Percentiles rank a stretch among this genome's conserved stretches.
phyloP scores from a whole-genome alignment of 116 monocot genomes.

The Cymodocea nodosa region DNA sequence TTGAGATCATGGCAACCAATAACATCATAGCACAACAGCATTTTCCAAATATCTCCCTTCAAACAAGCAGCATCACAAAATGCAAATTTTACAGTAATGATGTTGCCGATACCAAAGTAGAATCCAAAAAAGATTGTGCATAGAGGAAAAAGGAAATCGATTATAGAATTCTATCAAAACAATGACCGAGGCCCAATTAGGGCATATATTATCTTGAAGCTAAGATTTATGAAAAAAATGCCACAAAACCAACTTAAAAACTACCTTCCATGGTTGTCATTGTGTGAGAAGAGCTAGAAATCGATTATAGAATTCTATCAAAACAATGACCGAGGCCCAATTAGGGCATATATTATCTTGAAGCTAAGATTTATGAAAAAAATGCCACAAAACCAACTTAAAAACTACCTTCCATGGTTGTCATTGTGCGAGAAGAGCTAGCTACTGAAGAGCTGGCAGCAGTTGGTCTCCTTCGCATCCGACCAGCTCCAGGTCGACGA shows the following conservation, averaged over 20 bases:
- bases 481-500: slow-evolving; percentile 28
- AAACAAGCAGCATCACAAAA: no score
- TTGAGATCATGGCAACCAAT: no score
- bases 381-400: not conserved
- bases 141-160: no score
- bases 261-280: slow-evolving; percentile 27
- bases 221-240: not conserved
- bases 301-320: no score
- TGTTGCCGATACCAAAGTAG: no score
- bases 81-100: no score
- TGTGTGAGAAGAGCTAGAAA: slow-evolving; percentile 24
- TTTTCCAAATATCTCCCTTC: no score
- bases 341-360: not conserved
- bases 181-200: no score
- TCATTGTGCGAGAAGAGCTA: slow-evolving; percentile 33
- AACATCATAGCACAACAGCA: no score
- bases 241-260: not conserved
- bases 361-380: not conserved
- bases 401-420: slow-evolving; percentile 21
- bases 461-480: slow-evolving; percentile 67
- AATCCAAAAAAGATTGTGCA: no score
- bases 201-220: not conserved
- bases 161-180: no score
- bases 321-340: no score
- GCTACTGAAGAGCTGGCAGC: slow-evolving; percentile 28